Base-by-base conservation (phyloP, 495 filamentous ascomycete species). In the Penicillium cataractarum region DNA sequence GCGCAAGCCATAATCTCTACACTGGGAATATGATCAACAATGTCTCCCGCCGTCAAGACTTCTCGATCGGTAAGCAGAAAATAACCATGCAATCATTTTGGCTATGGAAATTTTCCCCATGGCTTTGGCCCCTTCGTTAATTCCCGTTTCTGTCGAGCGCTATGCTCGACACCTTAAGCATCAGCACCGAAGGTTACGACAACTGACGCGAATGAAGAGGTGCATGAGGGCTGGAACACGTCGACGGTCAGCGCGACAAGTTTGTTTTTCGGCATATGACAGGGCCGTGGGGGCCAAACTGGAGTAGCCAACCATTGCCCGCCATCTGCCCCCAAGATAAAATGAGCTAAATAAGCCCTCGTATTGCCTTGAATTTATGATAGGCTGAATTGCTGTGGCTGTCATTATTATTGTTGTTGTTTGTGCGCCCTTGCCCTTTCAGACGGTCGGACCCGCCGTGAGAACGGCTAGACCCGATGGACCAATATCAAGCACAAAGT, bases 211-310 rank as follows among this genome's bases (percentile, higher is more conserved):
- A 46, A 40, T 22, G 21, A 46, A 6, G 9, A 7, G 19, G 19
- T 44, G n/a, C 40, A 44, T 8, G 40, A 22, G 40, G 22, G 46
- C 46, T 24, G 46, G 22, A 49, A 29, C 40, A 17, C 46, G 12
- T 49, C 12, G 12, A 19, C 44, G 4, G 24, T 49, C 1, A 21
- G 12, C 12, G 1, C 9, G 13, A 49, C 10, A 7, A 49, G 46
- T 49, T 27, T 48, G 44, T 49, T 27, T 27, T 26, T 27, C 13
- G 46, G 46, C 46, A 49, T 44, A 10, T 44, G 40, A 13, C 27
- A 27, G 22, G 24, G 24, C 13, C 46, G 19, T 49, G 46, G 46
- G 46, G 46, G 46, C 46, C 46, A 49, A 49, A 49, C 46, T 49
- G 3, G 22, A 49, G 7, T 7, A 17, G 12, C 24, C 46, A 27